Conservation (phyloP, 805 yeast genomes). For the Candida chauliodis region DNA sequence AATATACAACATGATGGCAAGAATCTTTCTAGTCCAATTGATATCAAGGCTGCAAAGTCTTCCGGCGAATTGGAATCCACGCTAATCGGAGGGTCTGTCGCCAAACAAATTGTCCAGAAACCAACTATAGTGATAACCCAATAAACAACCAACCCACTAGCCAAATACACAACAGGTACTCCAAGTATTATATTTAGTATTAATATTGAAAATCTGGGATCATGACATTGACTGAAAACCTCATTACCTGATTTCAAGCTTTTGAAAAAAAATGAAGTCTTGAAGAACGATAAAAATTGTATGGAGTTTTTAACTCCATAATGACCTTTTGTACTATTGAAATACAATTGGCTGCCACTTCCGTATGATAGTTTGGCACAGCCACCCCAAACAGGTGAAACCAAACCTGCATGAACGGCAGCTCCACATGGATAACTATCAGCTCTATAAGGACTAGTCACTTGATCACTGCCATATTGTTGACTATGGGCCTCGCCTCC, state of each 20-base stretch:
- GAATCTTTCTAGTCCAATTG: slow-evolving; percentile 69
- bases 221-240: slow-evolving; percentile 53
- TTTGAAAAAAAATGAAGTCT: slow-evolving; percentile 64
- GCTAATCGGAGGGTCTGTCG: slow-evolving; percentile 74
- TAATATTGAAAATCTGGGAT: slow-evolving; percentile 60
- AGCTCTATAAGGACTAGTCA: slow-evolving; percentile 70
- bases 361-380: slow-evolving; percentile 60
- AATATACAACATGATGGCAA: slow-evolving; percentile 72
- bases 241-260: slow-evolving; percentile 18
- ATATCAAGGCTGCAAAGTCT: slow-evolving; percentile 57
- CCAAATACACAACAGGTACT: slow-evolving; percentile 53
- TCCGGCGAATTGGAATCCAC: slow-evolving; percentile 53
- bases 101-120: slow-evolving; percentile 76
- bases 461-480: slow-evolving; percentile 12
- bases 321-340: slow-evolving; percentile 46
- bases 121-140: slow-evolving; percentile 65
- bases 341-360: slow-evolving; percentile 48
- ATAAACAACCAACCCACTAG: slow-evolving; percentile 40
- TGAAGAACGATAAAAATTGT: slow-evolving; percentile 68
- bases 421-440: slow-evolving; percentile 91
- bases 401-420: slow-evolving; percentile 79
- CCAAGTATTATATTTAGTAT: slow-evolving; percentile 61
- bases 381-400: slow-evolving; percentile 76
- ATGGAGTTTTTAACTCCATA: slow-evolving; percentile 55
- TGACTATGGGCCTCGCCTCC: slow-evolving; percentile 49